Percentiles rank a stretch among this genome's conserved stretches.
phyloP scores from a whole-genome alignment of 2,329 filamentous ascomycete genomes.

The Apiospora marii region DNA sequence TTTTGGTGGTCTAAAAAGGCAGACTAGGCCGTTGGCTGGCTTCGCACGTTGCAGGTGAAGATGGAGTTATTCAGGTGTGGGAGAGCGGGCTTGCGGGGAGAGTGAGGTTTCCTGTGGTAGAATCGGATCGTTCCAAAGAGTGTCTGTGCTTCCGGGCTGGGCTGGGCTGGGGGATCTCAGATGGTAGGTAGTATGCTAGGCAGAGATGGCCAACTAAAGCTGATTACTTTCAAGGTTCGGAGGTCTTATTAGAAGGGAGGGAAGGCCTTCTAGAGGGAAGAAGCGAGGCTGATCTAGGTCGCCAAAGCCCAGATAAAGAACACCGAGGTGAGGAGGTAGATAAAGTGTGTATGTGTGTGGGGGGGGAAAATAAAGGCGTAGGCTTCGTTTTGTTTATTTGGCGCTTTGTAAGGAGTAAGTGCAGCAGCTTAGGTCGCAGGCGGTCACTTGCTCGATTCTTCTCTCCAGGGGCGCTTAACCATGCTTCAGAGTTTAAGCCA shows the following conservation, averaged over 20 bases:
- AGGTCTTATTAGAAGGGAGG: conserved; percentile 9
- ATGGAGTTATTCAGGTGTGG: conserved; percentile 12
- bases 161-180: conserved; percentile 11
- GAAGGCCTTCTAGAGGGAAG: conserved; percentile 2
- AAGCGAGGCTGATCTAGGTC: neutral
- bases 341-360: conserved; percentile 5
- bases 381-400: conserved; percentile 5
- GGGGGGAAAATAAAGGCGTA: conserved; percentile 16
- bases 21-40: conserved; percentile 18
- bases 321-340: neutral
- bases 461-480: conserved; percentile 9
- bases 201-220: conserved; percentile 2
- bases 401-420: neutral
- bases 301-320: neutral
- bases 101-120: conserved; percentile 13
- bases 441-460: conserved; percentile 9
- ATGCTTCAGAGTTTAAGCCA: conserved; percentile 10
- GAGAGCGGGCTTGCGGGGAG: conserved; percentile 11
- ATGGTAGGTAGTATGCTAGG: neutral
- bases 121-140: neutral
- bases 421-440: conserved; percentile 16
- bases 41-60: conserved; percentile 16
- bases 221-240: conserved; percentile 1
- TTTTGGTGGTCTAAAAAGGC: neutral
- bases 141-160: conserved; percentile 13